A percentile compares a stretch with the other conserved stretches of the same genome.
Evolutionary conservation across 305 asterid genomes (phyloP).

Genomic region (Fraxinus greggii): DNA sequence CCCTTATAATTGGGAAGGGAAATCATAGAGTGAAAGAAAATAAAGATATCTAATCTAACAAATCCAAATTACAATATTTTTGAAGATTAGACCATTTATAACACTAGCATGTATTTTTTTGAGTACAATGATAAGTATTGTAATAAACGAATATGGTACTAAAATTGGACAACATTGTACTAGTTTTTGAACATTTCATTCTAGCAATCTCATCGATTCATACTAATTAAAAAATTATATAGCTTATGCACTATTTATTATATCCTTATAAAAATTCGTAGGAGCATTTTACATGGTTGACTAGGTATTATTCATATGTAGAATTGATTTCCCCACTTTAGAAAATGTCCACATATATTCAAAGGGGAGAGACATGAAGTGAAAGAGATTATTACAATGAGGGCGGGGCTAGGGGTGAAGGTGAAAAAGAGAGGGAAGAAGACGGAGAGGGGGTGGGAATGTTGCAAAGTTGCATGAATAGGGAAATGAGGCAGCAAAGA

Average conservation of each 20-base stretch:
- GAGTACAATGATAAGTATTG: neutral
- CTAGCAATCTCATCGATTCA: neutral
- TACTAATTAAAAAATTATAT: neutral
- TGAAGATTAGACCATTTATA: neutral
- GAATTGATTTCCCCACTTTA: neutral
- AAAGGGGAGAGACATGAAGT: neutral
- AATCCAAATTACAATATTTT: neutral
- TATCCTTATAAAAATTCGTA: neutral
- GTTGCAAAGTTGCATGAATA: neutral
- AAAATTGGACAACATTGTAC: neutral
- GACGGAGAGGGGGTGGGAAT: neutral
- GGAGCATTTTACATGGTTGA: neutral
- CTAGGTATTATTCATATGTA: neutral
- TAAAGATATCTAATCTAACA: too few relatives aligned
- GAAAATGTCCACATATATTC: neutral
- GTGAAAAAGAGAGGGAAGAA: neutral
- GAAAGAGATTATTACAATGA: neutral
- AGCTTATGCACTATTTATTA: neutral
- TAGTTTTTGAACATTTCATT: neutral
- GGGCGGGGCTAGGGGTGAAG: neutral
- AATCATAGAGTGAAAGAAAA: neutral
- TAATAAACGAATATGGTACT: neutral
- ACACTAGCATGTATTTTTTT: neutral
- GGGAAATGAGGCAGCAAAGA: neutral
- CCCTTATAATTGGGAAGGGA: neutral